Conservation (phyloP, 139 green algal genomes). For the Spirogloea muscicola region DNA sequence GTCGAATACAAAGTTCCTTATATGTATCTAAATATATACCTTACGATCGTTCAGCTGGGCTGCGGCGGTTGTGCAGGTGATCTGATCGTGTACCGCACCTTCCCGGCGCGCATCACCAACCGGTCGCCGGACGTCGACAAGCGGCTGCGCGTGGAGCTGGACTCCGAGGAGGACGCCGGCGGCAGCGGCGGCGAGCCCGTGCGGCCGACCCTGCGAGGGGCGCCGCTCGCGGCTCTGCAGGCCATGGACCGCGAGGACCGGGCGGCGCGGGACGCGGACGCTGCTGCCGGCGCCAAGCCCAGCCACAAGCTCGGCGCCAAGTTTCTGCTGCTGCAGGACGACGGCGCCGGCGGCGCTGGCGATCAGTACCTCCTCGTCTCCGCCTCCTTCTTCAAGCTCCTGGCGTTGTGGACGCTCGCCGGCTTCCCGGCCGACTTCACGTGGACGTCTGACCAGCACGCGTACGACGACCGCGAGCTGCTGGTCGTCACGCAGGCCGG, state of each 20-base stretch:
- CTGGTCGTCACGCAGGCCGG: slow-evolving; percentile 10
- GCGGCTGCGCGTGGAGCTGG: slow-evolving; percentile 11
- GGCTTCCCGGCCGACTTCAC: slow-evolving; percentile 5
- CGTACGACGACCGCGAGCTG: slow-evolving; percentile 17
- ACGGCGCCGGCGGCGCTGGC: too few species aligned
- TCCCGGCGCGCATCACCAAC: neutral
- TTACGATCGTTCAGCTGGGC: neutral
- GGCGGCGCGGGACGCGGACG: too few species aligned
- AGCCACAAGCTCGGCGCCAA: too few species aligned
- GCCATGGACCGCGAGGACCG: too few species aligned
- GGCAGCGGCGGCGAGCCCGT: too few species aligned
- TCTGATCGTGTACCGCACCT: neutral
- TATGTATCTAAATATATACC: neutral
- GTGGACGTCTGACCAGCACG: slow-evolving; percentile 8
- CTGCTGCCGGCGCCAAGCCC: too few species aligned
- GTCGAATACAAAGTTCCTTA: too few species aligned
- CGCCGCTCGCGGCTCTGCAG: too few species aligned
- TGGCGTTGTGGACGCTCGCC: neutral
- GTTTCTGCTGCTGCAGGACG: too few species aligned
- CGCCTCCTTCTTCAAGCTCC: slow-evolving; percentile 19
- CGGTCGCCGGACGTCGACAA: slow-evolving; percentile 8
- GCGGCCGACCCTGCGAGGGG: too few species aligned
- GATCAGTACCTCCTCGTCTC: slow-evolving; percentile 10
- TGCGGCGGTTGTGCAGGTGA: neutral
- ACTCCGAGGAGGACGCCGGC: too few species aligned